Conservation (phyloP, 768 basidiomycete genomes). For the Trametes elegans region DNA sequence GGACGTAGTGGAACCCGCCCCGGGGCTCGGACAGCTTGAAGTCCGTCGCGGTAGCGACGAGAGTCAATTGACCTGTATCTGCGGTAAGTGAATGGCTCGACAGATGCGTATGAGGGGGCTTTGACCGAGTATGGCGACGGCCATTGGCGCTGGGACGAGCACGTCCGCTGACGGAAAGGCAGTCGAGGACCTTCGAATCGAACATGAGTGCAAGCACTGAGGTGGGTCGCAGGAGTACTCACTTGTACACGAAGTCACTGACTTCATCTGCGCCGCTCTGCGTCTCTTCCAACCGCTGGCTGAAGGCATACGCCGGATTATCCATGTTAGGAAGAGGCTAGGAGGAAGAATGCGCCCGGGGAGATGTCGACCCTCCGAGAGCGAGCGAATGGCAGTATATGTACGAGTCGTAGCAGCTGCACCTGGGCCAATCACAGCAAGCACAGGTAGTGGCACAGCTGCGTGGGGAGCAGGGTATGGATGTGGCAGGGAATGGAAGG, state of each 20-base stretch:
- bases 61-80: not conserved
- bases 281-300: not conserved
- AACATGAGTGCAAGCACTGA: not conserved
- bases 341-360: no score
- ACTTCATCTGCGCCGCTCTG: not conserved
- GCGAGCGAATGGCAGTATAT: no score
- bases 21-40: not conserved
- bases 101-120: no score
- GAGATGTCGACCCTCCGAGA: no score
- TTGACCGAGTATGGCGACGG: not conserved
- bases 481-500: no score
- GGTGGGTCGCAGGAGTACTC: not conserved
- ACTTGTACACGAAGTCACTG: not conserved
- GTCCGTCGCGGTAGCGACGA: not conserved
- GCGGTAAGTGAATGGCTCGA: not conserved
- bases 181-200: not conserved
- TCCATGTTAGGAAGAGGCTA: not conserved
- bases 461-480: no score
- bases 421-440: no score
- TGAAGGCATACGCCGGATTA: not conserved
- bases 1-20: not conserved
- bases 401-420: no score
- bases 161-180: not conserved
- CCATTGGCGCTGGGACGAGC: slow-evolving; percentile 4
- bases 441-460: no score